These are phyloP conservation scores for Solanum etuberosum DNA, from an alignment of 257 asterid genomes.

Conservation along the genomic window DNA sequence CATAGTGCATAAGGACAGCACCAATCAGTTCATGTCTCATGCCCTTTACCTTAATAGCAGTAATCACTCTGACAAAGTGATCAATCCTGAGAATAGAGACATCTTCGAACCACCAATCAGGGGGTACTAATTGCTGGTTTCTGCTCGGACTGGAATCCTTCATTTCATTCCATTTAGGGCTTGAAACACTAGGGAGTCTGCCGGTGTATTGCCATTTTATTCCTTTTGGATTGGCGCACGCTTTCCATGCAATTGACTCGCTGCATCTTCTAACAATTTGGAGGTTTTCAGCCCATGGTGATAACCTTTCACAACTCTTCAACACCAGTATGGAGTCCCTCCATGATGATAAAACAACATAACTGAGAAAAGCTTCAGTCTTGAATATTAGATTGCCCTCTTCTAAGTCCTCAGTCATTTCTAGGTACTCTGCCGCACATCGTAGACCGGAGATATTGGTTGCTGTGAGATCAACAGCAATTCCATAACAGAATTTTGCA, in stretches of 20 bases:
- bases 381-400: conserved; percentile 93
- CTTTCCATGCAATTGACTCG: conserved; percentile 96
- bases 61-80: conserved; percentile 74
- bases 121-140: conserved; percentile 48
- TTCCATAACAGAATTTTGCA: conserved; percentile 89
- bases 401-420: conserved; percentile 95
- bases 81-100: conserved; percentile 77
- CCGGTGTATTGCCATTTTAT: conserved; percentile 93
- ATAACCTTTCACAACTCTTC: conserved; percentile 64
- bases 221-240: conserved; percentile 93
- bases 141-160: conserved; percentile 72
- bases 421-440: conserved; percentile 85
- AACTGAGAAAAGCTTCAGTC: conserved; percentile 92
- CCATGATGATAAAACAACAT: conserved; percentile 90
- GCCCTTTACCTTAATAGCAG: conserved; percentile 89
- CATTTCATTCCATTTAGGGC: conserved; percentile 80
- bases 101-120: conserved; percentile 98
- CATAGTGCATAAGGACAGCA: conserved; percentile 63
- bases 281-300: conserved; percentile 94
- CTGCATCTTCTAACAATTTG: conserved; percentile 86
- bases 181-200: conserved; percentile 40
- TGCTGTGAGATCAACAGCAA: conserved; percentile 80
- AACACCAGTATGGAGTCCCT: conserved; percentile 76
- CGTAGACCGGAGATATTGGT: conserved; percentile 72
- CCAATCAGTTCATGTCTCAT: conserved; percentile 83